Base-by-base conservation (phyloP, 805 yeast species). In the Saturnispora mendoncae region DNA sequence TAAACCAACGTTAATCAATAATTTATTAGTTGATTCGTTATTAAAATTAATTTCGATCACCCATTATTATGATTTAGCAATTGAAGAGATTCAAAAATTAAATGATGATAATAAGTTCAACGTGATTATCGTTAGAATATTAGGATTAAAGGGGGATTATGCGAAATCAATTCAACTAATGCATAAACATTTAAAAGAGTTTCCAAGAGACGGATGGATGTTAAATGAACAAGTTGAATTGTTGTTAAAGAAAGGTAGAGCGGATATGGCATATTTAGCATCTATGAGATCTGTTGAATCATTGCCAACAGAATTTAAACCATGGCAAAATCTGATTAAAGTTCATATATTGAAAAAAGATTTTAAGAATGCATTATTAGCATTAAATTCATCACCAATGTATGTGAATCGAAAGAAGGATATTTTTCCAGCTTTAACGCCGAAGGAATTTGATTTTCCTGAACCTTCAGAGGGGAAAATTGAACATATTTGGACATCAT, bases 371-470 rank as follows among this genome's bases (percentile, higher is more conserved):
- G 94, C 94, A 0, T 61, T 86, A 31, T 54, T 76, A 30, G 70
- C 88, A 0, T 64, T 85, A 47, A 86, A 86, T 55, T 74, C 86
- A 1, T 71, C 85, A 36, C 94, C 95, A 6, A 74, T 84, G 72
- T 76, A 72, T 52, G 67, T 69, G 3, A 57, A 59, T 45, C 65
- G 58, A 45, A 67, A 64, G 37, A 64, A 57, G 47, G 84, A 78
- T 52, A 50, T 65, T 9, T 65, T 64, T 41, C 52, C 61, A 6
- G 60, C 75, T 45, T 66, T 75, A 5, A 51, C 54, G 13, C 69
- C 74, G 3, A 69, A 68, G 36, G 57, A 62, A 14, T 56, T 69
- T 5, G 67, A 64, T 24, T 60, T 70, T 25, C 79, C 81, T 2
- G 57, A 68, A 20, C 82, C 84, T 1, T 43, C 48, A 5, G 80